A percentile compares a stretch with the other conserved stretches of the same genome.
These are phyloP conservation scores for Panicum hallii DNA, from an alignment of 202 grass and related monocot species.

Conservation along the genomic window DNA sequence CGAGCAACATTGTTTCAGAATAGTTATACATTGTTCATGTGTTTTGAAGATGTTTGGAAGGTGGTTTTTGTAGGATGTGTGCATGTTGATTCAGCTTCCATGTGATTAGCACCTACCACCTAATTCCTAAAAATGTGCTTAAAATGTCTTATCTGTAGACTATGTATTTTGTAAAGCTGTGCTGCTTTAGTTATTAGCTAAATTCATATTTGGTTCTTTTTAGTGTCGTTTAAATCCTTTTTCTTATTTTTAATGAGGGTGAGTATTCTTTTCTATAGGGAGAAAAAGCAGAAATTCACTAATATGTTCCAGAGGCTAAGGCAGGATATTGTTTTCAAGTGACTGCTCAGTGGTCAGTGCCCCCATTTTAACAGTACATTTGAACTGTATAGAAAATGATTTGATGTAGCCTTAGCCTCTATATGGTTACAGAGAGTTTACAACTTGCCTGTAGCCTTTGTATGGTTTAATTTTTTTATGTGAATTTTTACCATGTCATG, in stretches of 20 bases:
- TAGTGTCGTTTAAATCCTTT: background rate
- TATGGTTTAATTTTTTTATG: background rate
- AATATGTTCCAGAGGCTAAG: background rate
- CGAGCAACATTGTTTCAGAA: background rate
- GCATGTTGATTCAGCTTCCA: slow-evolving; percentile 9
- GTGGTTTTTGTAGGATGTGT: background rate
- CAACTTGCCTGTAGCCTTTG: background rate
- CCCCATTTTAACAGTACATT: background rate
- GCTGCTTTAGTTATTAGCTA: background rate
- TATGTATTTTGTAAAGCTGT: background rate
- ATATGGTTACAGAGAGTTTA: background rate
- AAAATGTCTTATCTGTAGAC: background rate
- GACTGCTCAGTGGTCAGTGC: background rate
- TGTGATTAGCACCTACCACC: background rate
- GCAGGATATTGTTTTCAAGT: background rate
- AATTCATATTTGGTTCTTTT: slow-evolving; percentile 5
- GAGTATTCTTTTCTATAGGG: background rate
- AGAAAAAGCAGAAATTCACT: background rate
- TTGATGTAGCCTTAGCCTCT: background rate
- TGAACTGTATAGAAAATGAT: slow-evolving; percentile 5
- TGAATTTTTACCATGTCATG: background rate
- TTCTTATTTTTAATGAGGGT: background rate
- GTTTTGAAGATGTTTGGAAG: background rate
- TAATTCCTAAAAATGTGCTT: background rate
- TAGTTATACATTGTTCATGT: background rate